Evolutionary conservation across 306 rosid species (phyloP), one percentile per base, ranked within the genome.

Genomic region (Canavalia gladiata): DNA sequence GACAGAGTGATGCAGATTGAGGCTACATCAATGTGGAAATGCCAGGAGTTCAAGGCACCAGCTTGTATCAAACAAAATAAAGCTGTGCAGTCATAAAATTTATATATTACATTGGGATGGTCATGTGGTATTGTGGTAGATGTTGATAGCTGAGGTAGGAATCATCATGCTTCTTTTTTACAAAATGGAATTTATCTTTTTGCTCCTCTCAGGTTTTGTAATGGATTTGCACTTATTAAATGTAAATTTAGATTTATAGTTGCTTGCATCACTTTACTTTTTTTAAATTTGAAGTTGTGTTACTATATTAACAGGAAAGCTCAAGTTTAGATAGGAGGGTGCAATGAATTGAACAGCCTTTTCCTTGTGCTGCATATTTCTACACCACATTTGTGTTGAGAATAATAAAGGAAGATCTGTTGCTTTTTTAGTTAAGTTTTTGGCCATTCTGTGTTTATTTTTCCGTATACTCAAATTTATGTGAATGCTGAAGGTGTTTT

Each of bases 81-180:
- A 86, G 93, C 86, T 67, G 81, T 89, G 91, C 97, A 89, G 86
- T 92, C 92, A 78, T 94, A 85, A 80, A 74, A 64, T 37, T 74
- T 79, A 79, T 75, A 84, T 68, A 83, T 59, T 78, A 81, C 79
- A 62, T 78, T 80, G 79, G 62, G 74, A 83, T 67, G 89, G 73
- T 73, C 46, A 84, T 85, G 77, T 82, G 68, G 66, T 58, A 51
- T 82, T 50, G 63, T 80, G 74, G 82, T 87, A 92, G 87, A 68
- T 88, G 86, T 77, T 81, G 87, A 82, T 88, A 89, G 97, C 85
- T 47, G 93, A 94, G 94, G 90, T 91, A 92, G 92, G 94, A 88
- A 80, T 78, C 85, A 76, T 76, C 83, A 83, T 84, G 87, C 74
- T 83, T 83, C 56, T 29, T 60, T 85, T 80, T 87, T 83, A 84